Evolutionary conservation across 208 protist species (phyloP).

Genomic region (Angomonas desouzai): DNA sequence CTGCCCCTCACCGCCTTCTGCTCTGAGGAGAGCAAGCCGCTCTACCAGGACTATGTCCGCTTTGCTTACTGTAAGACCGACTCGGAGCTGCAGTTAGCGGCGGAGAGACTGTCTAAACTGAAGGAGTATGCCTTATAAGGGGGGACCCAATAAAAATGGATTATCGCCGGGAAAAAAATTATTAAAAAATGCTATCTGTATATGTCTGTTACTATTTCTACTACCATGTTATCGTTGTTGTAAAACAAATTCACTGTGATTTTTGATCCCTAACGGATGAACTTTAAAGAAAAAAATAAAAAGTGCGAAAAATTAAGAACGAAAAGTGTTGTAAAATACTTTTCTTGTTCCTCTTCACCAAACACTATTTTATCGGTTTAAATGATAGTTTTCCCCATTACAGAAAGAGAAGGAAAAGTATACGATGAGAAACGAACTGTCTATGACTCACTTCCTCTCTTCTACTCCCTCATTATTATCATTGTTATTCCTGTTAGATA

Average conservation of each 20-base stretch:
- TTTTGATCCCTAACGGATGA: too few relatives aligned
- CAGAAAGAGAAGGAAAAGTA: too few relatives aligned
- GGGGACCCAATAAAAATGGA: too few relatives aligned
- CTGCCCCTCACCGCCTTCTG: conserved; percentile 88
- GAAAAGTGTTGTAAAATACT: conserved; percentile 14
- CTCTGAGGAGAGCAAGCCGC: conserved; percentile 27
- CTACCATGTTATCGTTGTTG: conserved; percentile 7
- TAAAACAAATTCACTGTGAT: conserved; percentile 10
- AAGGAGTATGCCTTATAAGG: too few relatives aligned
- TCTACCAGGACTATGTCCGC: conserved; percentile 70
- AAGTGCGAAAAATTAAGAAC: conserved; percentile 12
- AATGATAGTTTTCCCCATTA: too few relatives aligned
- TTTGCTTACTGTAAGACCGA: conserved; percentile 90
- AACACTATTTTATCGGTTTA: background rate
- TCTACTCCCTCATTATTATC: background rate
- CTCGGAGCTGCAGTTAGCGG: conserved; percentile 39
- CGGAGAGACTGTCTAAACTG: conserved; percentile 48
- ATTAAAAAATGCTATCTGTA: too few relatives aligned
- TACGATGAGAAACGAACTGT: too few relatives aligned
- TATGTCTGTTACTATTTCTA: too few relatives aligned
- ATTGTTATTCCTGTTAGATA: background rate
- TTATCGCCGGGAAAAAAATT: too few relatives aligned
- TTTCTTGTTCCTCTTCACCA: background rate
- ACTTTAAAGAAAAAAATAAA: too few relatives aligned
- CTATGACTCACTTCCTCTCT: too few relatives aligned